These are phyloP conservation scores for Beauveria medogensis DNA, from an alignment of 2,329 filamentous ascomycete species.

Conservation along the genomic window DNA sequence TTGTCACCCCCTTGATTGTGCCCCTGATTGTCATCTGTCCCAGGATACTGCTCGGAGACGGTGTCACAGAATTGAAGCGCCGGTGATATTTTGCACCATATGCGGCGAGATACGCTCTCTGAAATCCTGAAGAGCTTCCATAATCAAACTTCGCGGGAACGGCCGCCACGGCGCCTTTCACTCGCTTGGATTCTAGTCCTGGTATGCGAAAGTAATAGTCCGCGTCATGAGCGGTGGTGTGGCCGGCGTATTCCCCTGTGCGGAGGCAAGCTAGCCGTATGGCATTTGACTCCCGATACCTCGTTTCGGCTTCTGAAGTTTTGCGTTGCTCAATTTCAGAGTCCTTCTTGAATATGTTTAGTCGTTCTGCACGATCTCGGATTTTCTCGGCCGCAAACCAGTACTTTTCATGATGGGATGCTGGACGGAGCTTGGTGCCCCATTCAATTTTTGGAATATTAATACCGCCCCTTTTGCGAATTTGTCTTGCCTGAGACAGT, in stretches of 20 bases:
- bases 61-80: neutral
- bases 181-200: neutral
- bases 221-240: neutral
- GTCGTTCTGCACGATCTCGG: neutral
- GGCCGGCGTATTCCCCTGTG: neutral
- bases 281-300: neutral
- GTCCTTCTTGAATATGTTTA: accelerated
- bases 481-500: neutral
- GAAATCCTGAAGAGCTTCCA: neutral
- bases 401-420: neutral
- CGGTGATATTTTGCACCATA: neutral
- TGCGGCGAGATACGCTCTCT: neutral
- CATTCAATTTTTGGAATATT: neutral
- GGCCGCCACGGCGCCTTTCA: too few species aligned
- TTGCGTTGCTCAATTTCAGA: accelerated
- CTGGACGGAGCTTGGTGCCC: neutral
- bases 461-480: neutral
- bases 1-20: neutral
- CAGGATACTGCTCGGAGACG: neutral
- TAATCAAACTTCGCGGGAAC: neutral
- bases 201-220: neutral
- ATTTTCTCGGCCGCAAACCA: neutral
- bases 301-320: neutral
- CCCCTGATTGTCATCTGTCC: neutral
- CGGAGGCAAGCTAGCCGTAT: neutral